These are phyloP conservation scores for Aspergillus egyptiacus DNA, from an alignment of 495 filamentous ascomycete genomes.

Conservation along the genomic window DNA sequence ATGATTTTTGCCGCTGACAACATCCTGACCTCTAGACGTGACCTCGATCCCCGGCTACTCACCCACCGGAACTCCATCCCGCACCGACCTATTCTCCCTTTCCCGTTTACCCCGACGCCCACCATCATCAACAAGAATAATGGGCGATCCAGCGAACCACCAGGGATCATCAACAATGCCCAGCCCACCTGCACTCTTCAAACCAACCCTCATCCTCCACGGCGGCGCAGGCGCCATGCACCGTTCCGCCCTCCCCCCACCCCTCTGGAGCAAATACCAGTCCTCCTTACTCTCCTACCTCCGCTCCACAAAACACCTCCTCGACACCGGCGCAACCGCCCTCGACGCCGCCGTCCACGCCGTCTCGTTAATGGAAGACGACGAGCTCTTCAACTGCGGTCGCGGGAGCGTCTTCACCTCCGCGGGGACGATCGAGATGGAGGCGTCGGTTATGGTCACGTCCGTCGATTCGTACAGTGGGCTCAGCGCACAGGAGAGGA, in stretches of 20 bases:
- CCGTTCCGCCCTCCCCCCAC: slow-evolving; percentile 56
- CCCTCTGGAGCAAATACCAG: slow-evolving; percentile 55
- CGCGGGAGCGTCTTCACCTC: slow-evolving; percentile 82
- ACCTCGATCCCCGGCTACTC: no score
- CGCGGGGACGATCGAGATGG: slow-evolving; percentile 77
- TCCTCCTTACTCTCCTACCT: slow-evolving; percentile 60
- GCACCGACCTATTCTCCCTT: no score
- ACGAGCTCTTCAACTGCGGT: slow-evolving; percentile 79
- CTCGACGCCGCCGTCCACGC: slow-evolving; percentile 71
- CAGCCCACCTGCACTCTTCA: slow-evolving; percentile 25
- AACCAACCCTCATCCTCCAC: slow-evolving; percentile 75
- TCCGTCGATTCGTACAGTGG: no score
- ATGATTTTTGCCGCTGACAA: slow-evolving; percentile 5
- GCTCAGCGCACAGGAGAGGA: no score
- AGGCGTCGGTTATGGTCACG: slow-evolving; percentile 86
- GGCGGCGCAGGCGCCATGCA: slow-evolving; percentile 82
- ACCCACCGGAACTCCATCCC: no score
- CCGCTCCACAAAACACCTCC: slow-evolving; percentile 35
- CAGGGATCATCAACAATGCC: slow-evolving; percentile 11
- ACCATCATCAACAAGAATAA: no score
- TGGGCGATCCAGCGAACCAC: background rate
- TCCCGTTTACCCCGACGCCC: no score
- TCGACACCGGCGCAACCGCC: slow-evolving; percentile 46
- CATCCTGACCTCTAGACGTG: background rate
- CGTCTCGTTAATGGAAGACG: slow-evolving; percentile 71